Base-by-base conservation (phyloP, 257 asterid genomes). In the Plantago ovata region DNA sequence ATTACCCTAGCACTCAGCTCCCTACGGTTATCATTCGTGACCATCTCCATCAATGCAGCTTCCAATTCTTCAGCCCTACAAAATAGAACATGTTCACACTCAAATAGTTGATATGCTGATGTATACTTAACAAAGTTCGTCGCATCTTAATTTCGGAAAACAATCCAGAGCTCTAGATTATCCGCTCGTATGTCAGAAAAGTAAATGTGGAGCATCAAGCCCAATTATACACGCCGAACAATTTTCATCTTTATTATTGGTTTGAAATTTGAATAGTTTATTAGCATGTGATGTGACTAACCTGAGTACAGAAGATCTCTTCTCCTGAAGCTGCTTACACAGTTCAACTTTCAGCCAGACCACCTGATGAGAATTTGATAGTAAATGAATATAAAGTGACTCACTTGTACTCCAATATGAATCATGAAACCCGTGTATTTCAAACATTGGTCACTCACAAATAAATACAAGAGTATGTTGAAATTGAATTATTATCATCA, bases 11-110 rank as follows among this genome's bases (percentile, higher is more conserved):
- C 95, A 71, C 83, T 80, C 65, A 90, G 64, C 76, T 87, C 84
- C 69, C 89, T 86, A 55, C 95, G 77, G 69, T 90, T 87, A 72
- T 90, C 98, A 73, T 82, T 81, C 69, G 74, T 59, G 72, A 82
- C 97, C 70, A 86, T 75, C 79, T 89, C 97, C 94, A 89, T 74
- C 24, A 89, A 80, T 32, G 97, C 97, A 16, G 90, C 77, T 81
- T 89, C 97, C 77, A 89, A 71, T 70, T 89, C 97, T 71, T 89
- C 97, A 49, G 90, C 87, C 79, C 97, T 86, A 76, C 38, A 65
- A 57, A 61, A 69, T 53, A 63, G 53, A 38, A 16, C 66, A 20
- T 48, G 23, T 23, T 63, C 32, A 67, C 41, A n/a, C 62, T 56
- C 24, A 33, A 16, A 49, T 19, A 14, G 52, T 19, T 57, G 40